A percentile compares a stretch with the other conserved stretches of the same genome.
Evolutionary conservation across 129 eudicot genomes (phyloP).

Genomic region (Mikania micrantha): DNA sequence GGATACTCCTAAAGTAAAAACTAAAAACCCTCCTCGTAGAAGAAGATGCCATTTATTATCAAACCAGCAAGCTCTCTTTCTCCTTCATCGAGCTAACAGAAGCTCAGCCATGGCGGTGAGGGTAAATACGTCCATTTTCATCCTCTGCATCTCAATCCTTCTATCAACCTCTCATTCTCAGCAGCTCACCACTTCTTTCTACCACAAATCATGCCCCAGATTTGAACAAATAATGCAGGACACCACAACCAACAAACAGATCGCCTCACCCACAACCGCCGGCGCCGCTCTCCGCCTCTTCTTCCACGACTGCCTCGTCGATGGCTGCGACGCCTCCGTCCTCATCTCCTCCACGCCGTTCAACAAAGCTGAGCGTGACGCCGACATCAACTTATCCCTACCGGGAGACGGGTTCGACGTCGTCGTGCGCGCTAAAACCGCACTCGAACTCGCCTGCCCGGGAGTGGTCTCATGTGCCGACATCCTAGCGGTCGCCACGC

Average conservation of each 20-base stretch:
- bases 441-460: conserved; percentile 76
- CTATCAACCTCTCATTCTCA: conserved; percentile 25
- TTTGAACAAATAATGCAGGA: conserved; percentile 55
- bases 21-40: neutral
- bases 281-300: conserved; percentile 72
- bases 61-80: neutral
- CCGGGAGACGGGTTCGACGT: conserved; percentile 81
- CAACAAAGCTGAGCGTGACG: conserved; percentile 66
- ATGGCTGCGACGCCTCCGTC: conserved; percentile 72
- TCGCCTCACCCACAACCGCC: conserved; percentile 76
- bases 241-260: conserved; percentile 74
- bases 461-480: conserved; percentile 73
- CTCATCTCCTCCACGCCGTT: conserved; percentile 71
- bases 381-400: conserved; percentile 75
- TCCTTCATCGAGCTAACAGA: conserved; percentile 2
- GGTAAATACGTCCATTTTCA: neutral
- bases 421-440: conserved; percentile 68
- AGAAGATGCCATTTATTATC: neutral
- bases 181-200: conserved; percentile 37
- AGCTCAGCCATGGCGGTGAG: conserved; percentile 17
- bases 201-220: conserved; percentile 50
- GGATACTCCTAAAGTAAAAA: neutral
- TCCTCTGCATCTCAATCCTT: conserved; percentile 25
- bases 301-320: conserved; percentile 83
- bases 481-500: conserved; percentile 59